Evolutionary conservation across 805 yeast genomes (phyloP).

Genomic region (Candida quercuum): DNA sequence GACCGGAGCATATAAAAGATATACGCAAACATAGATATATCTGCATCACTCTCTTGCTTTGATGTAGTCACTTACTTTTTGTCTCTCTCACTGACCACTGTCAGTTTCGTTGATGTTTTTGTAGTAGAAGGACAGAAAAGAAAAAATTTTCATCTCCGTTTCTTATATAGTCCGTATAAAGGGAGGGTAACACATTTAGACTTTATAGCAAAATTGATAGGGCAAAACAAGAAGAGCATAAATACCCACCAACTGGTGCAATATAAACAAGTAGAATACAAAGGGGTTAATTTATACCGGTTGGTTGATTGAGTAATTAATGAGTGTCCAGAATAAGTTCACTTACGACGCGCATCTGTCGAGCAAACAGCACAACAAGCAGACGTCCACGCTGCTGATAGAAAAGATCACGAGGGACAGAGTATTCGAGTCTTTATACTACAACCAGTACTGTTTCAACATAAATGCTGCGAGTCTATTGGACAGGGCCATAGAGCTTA

Average conservation of each 20-base stretch:
- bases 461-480: constrained; percentile 44
- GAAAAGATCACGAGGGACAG: constrained; percentile 56
- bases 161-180: background rate
- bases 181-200: background rate
- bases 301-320: background rate
- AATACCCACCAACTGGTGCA: no score
- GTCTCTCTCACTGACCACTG: no score
- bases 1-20: no score
- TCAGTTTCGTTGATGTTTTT: no score
- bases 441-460: constrained; percentile 51
- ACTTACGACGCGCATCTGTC: constrained; percentile 18
- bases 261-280: no score
- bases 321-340: constrained; percentile 1
- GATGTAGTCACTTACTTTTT: no score
- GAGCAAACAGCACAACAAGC: constrained; percentile 30
- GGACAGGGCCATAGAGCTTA: constrained; percentile 40
- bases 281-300: no score
- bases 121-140: background rate
- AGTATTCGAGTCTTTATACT: constrained; percentile 50
- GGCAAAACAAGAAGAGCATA: no score
- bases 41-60: no score
- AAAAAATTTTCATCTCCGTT: constrained; percentile 1
- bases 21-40: no score
- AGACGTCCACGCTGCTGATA: constrained; percentile 44
- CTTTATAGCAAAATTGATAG: no score